Base-by-base conservation (phyloP, 2,329 filamentous ascomycete species). In the Ophiocordyceps unilateralis region DNA sequence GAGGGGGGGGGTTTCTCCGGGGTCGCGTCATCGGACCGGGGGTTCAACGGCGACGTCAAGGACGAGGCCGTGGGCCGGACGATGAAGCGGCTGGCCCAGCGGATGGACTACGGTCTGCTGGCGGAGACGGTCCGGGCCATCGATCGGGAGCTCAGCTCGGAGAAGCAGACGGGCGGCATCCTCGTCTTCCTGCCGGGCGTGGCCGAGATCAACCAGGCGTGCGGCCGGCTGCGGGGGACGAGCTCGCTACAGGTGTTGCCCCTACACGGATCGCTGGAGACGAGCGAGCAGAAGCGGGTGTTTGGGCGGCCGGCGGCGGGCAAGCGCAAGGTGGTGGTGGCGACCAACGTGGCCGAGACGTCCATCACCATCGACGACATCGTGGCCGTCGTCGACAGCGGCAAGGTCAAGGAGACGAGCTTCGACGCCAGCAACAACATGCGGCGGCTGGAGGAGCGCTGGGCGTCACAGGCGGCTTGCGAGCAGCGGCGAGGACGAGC, bases 331-430 rank as follows among this genome's bases (percentile, higher is more conserved):
- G 76, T 98, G 12, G 83, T 98, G 28, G 84, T 89, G 7, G 85
- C 91, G 1, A 98, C 91, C 39, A 98, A 98, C 54, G 89, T 98
- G 2, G 91, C 91, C 2, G 91, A 98, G 59, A 98, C 91, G 0
- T 96, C 91, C 2, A 96, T 98, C 58, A 98, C 91, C 0, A 98
- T 98, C 46, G 88, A 95, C 56, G 91, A 98, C 56, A 84, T 98
- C 43, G 83, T 96, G 2, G 89, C 85, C 2, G 91, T 98, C 39
- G 89, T 98, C 48, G 91, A 98, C 58, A 91, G 83, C 11, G 91
- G 91, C 23, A 80, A 86, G 43, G 91, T 98, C 46, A 98, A 98
- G 57, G 89, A 98, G 61, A 98, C 88, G 0, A 89, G 84, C 56
- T 96, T 88, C 53, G 91, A 96, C 57, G 77, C 86, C 0, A 74